Conservation (phyloP, 192 early-diverging fungal species). For the Dissophora globulifera region DNA sequence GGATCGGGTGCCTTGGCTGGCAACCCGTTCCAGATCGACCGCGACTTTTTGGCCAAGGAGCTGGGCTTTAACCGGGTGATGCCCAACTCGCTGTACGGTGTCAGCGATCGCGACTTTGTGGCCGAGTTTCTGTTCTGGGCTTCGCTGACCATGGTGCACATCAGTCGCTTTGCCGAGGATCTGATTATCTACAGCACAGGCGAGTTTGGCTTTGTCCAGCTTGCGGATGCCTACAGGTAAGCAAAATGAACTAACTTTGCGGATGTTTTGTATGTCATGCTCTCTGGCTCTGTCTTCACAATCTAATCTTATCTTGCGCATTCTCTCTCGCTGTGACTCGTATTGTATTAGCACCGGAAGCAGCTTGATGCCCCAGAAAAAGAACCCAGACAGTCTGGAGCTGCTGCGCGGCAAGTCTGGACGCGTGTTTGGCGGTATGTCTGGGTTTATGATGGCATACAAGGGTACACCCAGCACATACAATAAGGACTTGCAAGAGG, state of each 20-base stretch:
- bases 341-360: constrained; percentile 82
- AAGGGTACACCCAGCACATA: constrained; percentile 98
- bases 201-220: constrained; percentile 94
- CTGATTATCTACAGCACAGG: constrained; percentile 93
- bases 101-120: constrained; percentile 96
- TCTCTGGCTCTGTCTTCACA: not conserved
- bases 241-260: not conserved
- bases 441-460: constrained; percentile 98
- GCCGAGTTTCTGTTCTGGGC: constrained; percentile 97
- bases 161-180: constrained; percentile 92
- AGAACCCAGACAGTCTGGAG: constrained; percentile 98
- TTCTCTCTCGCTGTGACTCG: constrained; percentile 16
- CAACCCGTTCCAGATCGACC: constrained; percentile 96
- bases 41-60: constrained; percentile 87
- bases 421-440: constrained; percentile 94
- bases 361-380: constrained; percentile 99
- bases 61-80: constrained; percentile 88
- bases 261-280: not conserved
- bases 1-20: constrained; percentile 96
- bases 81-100: constrained; percentile 92
- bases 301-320: constrained; percentile 3
- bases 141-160: constrained; percentile 91
- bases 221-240: constrained; percentile 95
- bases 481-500: constrained; percentile 99
- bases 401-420: constrained; percentile 96